Base-by-base conservation (phyloP, 129 eudicot species). In the Artemisia argyi region DNA sequence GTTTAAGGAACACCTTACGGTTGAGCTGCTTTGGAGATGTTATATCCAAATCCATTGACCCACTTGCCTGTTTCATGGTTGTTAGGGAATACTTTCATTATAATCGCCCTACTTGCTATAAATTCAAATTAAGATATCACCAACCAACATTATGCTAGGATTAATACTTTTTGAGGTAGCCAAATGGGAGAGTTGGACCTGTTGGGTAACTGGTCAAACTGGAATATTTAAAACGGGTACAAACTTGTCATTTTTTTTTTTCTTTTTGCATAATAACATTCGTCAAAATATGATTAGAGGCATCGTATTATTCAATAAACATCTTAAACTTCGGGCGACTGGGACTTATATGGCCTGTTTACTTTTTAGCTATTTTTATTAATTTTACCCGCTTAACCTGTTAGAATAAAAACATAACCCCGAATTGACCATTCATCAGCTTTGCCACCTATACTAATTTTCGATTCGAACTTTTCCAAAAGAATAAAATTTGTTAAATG, bases 11-110 rank as follows among this genome's bases (percentile, higher is more conserved):
- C 83, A 87, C 56, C 69, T 85, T 92, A 0, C 98, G 79, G 72
- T 90, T 92, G 24, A 92, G 85, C 69, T 83, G 91, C 84, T 92
- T 92, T 26, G 98, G 98, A 73, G 91, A 87, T 39, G 96, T 92
- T 82, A 92, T 88, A 75, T 92, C 98, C 84, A 92, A 78, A 80
- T 92, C 98, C 96, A 92, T 92, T 4, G 95, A 80, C 46, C 98
- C 98, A 80, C 98, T 92, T 51, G 88, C 92, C 98, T 92, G 86
- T 76, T 16, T 15, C 26, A 79, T 28, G 65, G n/a, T 42, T 56
- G 60, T 32, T 46, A 7, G 20, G 44, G 60, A 55, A 10, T 14
- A 26, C 14, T 22, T 1, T 30, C 22, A 30, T 54, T 11, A 9
- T 4, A 35, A 44, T 58, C 53, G 26, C 15, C 17, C 57, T 15